Percentiles rank a stretch among this genome's conserved stretches.
These are phyloP conservation scores for Hemisphaericaspora xylanilytica DNA, from an alignment of 1,139 yeast species.

Conservation along the genomic window DNA sequence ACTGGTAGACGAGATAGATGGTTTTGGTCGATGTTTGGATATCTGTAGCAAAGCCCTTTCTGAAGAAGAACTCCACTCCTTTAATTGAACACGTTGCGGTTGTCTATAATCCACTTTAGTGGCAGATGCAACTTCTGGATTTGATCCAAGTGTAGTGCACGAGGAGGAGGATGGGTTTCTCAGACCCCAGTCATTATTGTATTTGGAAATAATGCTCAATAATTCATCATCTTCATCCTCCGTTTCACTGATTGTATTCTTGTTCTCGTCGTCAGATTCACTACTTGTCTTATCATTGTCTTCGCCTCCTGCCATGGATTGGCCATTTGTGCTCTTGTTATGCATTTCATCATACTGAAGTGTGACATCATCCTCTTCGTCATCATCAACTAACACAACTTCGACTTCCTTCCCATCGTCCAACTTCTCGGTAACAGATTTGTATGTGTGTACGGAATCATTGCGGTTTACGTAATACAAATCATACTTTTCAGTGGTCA, in stretches of 20 bases:
- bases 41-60: conserved; percentile 8
- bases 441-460: conserved; percentile 35
- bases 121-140: not conserved
- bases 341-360: too few relatives aligned
- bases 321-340: too few relatives aligned
- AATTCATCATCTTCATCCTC: conserved; percentile 31
- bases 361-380: conserved; percentile 27
- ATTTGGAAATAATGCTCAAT: conserved; percentile 45
- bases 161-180: conserved; percentile 20
- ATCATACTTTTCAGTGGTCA: conserved; percentile 42
- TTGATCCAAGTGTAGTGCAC: not conserved
- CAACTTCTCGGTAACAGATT: conserved; percentile 39
- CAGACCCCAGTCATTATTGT: conserved; percentile 25
- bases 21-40: conserved; percentile 8
- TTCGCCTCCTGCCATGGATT: too few relatives aligned
- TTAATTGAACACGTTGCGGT: not conserved
- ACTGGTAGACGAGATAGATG: conserved; percentile 12
- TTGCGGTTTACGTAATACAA: conserved; percentile 36
- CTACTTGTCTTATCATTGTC: too few relatives aligned
- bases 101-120: not conserved
- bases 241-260: too few relatives aligned
- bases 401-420: conserved; percentile 43
- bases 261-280: too few relatives aligned
- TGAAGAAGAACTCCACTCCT: too few relatives aligned
- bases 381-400: conserved; percentile 46